phyloP scores from a whole-genome alignment of 2,329 filamentous ascomycete genomes.

The Trichoderma sp. region DNA sequence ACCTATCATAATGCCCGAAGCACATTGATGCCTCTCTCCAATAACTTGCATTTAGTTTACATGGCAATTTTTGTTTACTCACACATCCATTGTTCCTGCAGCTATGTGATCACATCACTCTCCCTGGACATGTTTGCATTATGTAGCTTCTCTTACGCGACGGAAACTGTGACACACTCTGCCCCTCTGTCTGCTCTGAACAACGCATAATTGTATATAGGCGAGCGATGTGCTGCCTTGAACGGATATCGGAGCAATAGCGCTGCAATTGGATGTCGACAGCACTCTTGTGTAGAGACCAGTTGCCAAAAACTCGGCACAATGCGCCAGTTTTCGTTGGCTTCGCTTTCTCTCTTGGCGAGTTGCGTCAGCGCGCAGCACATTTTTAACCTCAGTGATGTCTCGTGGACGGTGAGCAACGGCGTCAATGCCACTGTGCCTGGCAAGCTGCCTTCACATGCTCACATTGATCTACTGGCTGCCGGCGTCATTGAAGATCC shows the following conservation, averaged over 20 bases:
- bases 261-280: not conserved
- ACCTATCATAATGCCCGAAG: not conserved
- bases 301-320: slow-evolving; percentile 3
- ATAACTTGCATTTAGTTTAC: not conserved
- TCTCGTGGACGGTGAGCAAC: slow-evolving; percentile 21
- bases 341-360: not conserved
- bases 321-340: slow-evolving; percentile 6
- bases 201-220: not conserved
- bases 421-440: slow-evolving; percentile 42
- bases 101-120: not conserved
- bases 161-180: not conserved
- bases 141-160: not conserved
- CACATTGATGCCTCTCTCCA: not conserved
- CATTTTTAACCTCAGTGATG: slow-evolving; percentile 12
- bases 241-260: not conserved
- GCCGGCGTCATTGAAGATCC: slow-evolving; percentile 50
- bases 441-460: slow-evolving; percentile 58
- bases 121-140: not conserved
- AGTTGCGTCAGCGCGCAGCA: not conserved
- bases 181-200: not conserved
- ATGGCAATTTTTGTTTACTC: not conserved
- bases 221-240: not conserved
- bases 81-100: not conserved
- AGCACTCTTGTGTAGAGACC: not conserved
- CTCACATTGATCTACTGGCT: slow-evolving; percentile 59